These are phyloP conservation scores for Sphagnum contortum DNA, from an alignment of 225 moss, liverwort and hornwort species.

Conservation along the genomic window DNA sequence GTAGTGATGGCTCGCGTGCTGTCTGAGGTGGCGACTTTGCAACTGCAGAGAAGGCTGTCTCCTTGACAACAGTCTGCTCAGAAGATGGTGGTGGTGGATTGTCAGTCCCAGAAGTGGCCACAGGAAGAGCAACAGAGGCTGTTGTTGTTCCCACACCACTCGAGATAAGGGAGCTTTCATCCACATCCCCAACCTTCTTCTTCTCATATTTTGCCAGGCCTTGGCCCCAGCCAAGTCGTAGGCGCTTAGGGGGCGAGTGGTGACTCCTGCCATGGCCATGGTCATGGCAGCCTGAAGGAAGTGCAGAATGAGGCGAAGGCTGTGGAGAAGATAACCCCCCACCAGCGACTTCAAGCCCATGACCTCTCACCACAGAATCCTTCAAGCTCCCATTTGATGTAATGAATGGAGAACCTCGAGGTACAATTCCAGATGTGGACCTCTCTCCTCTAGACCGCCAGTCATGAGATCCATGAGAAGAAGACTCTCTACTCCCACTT, in stretches of 20 bases:
- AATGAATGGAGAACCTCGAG: constrained; percentile 40
- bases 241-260: constrained; percentile 83
- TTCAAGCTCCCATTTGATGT: constrained; percentile 27
- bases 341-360: constrained; percentile 45
- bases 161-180: constrained; percentile 39
- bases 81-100: no score
- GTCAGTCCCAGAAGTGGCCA: no score
- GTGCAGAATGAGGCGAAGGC: constrained; percentile 58
- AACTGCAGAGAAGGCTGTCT: constrained; percentile 40
- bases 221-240: constrained; percentile 96
- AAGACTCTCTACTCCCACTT: constrained; percentile 41
- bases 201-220: constrained; percentile 94
- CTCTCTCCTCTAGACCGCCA: constrained; percentile 66
- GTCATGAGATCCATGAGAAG: constrained; percentile 34
- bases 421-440: constrained; percentile 42
- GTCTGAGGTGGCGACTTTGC: constrained; percentile 20
- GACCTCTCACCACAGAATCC: constrained; percentile 39
- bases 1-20: constrained; percentile 8
- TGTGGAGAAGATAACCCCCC: constrained; percentile 45
- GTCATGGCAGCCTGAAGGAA: constrained; percentile 37
- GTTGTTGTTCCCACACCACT: background rate
- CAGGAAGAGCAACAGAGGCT: no score
- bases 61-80: constrained; percentile 9
- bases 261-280: constrained; percentile 58
- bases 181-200: constrained; percentile 81